These are phyloP conservation scores for Oxytropis ochrocephala DNA, from an alignment of 306 rosid genomes.

Conservation along the genomic window DNA sequence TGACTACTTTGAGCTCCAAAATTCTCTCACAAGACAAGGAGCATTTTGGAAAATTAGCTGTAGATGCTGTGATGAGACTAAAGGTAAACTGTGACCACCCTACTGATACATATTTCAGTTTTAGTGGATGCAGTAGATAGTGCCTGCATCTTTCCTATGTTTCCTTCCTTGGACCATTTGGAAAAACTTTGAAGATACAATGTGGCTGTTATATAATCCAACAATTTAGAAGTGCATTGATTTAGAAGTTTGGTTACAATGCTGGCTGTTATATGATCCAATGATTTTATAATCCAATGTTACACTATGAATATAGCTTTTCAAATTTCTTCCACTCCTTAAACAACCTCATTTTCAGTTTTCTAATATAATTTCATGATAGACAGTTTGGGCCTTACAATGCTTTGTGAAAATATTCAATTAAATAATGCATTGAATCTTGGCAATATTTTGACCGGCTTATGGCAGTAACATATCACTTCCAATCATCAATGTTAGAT, in stretches of 20 bases:
- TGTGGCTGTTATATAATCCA: no score
- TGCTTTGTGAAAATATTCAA: neutral
- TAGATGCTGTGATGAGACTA: constrained; percentile 92
- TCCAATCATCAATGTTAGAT: neutral
- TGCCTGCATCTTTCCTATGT: neutral
- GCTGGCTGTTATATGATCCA: neutral
- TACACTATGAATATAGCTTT: neutral
- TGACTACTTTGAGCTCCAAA: constrained; percentile 96
- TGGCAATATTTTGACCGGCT: neutral
- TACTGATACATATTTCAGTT: neutral
- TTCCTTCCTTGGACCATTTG: neutral
- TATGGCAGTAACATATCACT: neutral
- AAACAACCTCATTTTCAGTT: neutral
- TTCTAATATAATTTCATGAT: neutral
- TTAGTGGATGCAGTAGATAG: neutral
- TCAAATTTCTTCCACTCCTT: neutral
- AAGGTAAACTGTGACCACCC: constrained; percentile 46
- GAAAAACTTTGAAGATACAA: no score
- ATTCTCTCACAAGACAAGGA: constrained; percentile 95
- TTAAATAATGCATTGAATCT: neutral
- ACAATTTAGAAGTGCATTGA: neutral
- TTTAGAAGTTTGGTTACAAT: neutral
- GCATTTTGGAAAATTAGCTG: constrained; percentile 85
- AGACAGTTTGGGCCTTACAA: neutral
- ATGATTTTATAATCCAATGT: neutral